Evolutionary conservation across 1,284 basidiomycete genomes (phyloP).

Genomic region (Xerocomus nothofagi): DNA sequence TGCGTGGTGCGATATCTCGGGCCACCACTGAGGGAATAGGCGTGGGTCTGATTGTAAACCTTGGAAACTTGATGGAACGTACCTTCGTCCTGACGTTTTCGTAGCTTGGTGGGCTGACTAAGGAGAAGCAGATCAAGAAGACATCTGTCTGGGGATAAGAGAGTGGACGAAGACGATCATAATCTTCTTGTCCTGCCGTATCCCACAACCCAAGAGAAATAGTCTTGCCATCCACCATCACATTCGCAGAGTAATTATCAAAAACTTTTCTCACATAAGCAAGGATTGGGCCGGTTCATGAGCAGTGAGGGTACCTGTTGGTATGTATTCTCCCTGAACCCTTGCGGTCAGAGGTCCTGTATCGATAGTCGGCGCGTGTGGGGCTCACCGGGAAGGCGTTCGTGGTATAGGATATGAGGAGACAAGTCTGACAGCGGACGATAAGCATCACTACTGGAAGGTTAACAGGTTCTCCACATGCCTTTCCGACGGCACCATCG

Average conservation of each 20-base stretch:
- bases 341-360: conserved; percentile 19
- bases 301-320: conserved; percentile 66
- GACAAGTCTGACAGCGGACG: conserved; percentile 71
- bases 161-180: conserved; percentile 95
- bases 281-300: conserved; percentile 3
- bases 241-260: conserved; percentile 94
- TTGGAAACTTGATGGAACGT: conserved; percentile 23
- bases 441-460: conserved; percentile 13
- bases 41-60: conserved; percentile 8
- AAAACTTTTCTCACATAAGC: conserved; percentile 58
- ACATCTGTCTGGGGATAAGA: conserved; percentile 99
- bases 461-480: conserved; percentile 38
- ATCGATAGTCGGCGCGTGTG: background rate
- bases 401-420: conserved; percentile 96
- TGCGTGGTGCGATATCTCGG: conserved; percentile 96
- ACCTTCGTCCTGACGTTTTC: conserved; percentile 99
- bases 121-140: conserved; percentile 98
- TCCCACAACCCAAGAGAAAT: conserved; percentile 98
- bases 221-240: conserved; percentile 99
- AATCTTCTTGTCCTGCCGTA: conserved; percentile 99
- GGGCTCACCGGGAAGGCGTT: conserved; percentile 87
- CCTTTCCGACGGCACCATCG: conserved; percentile 99
- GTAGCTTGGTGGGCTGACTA: conserved; percentile 95
- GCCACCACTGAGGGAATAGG: conserved; percentile 75
- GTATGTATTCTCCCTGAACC: conserved; percentile 90